Conservation (phyloP, 257 asterid species). For the Rhazya stricta region DNA sequence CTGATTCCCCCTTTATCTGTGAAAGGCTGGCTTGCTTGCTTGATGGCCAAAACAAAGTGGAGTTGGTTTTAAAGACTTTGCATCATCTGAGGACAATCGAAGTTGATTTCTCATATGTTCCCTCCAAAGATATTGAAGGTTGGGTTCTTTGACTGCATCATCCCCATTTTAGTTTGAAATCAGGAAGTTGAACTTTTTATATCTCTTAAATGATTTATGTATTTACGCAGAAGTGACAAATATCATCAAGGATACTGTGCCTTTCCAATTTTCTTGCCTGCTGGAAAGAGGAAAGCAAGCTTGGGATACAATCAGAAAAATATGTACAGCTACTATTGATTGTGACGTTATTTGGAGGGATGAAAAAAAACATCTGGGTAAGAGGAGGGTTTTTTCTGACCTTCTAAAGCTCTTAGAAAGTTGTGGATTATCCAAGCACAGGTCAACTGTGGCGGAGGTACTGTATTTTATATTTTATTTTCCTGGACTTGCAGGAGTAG, state of each 20-base stretch:
- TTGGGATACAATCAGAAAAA: conserved; percentile 42
- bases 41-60: conserved; percentile 56
- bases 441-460: conserved; percentile 55
- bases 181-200: not conserved
- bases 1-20: conserved; percentile 10
- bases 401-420: conserved; percentile 65
- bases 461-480: not conserved
- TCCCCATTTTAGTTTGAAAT: not conserved
- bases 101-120: conserved; percentile 24
- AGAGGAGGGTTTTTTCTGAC: conserved; percentile 64
- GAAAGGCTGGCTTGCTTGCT: conserved; percentile 53
- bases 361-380: conserved; percentile 50
- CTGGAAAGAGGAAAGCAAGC: conserved; percentile 35
- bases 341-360: conserved; percentile 70
- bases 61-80: conserved; percentile 18
- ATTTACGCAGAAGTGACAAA: conserved; percentile 38
- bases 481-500: not conserved
- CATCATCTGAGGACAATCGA: conserved; percentile 20
- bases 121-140: conserved; percentile 26
- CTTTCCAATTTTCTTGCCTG: conserved; percentile 38
- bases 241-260: conserved; percentile 29
- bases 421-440: conserved; percentile 74
- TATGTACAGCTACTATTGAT: conserved; percentile 43
- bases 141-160: conserved; percentile 7
- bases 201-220: conserved; percentile 12